Percentiles rank a stretch among this genome's conserved stretches.
phyloP scores from a whole-genome alignment of 257 asterid species.

The Nicotiana paniculata region DNA sequence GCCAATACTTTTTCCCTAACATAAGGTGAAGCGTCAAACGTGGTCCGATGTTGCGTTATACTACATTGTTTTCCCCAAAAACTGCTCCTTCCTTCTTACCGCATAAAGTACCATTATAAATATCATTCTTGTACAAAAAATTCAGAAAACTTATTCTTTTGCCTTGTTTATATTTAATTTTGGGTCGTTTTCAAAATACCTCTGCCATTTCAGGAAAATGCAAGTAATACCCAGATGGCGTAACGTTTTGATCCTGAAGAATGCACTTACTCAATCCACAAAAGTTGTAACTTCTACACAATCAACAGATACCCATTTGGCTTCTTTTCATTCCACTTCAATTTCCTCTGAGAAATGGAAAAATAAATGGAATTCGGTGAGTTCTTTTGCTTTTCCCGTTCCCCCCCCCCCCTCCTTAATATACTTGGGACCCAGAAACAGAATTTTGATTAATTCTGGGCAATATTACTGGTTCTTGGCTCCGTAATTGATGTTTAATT shows the following conservation, averaged over 20 bases:
- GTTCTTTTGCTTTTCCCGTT: conserved; percentile 11
- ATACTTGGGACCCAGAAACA: neutral
- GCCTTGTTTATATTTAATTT: neutral
- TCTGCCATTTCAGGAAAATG: conserved; percentile 22
- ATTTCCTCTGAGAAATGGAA: conserved; percentile 42
- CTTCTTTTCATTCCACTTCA: conserved; percentile 52
- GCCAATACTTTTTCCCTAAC: neutral
- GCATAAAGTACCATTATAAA: neutral
- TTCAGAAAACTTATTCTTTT: neutral
- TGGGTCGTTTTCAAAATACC: neutral
- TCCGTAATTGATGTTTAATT: conserved; percentile 5
- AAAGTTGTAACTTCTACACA: conserved; percentile 17
- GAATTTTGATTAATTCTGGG: neutral
- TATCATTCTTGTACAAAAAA: neutral
- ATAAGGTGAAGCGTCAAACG: conserved; percentile 3
- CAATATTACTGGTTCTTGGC: neutral
- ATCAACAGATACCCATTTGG: conserved; percentile 19
- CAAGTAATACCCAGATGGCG: conserved; percentile 61
- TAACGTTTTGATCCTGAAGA: conserved; percentile 34
- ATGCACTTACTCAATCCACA: conserved; percentile 30
- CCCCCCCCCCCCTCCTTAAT: neutral
- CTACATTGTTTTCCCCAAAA: neutral
- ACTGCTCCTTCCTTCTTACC: neutral
- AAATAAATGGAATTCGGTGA: conserved; percentile 44
- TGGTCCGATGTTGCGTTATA: neutral